Evolutionary conservation across 2,329 filamentous ascomycete genomes (phyloP).

Genomic region (Fusarium hainanense): DNA sequence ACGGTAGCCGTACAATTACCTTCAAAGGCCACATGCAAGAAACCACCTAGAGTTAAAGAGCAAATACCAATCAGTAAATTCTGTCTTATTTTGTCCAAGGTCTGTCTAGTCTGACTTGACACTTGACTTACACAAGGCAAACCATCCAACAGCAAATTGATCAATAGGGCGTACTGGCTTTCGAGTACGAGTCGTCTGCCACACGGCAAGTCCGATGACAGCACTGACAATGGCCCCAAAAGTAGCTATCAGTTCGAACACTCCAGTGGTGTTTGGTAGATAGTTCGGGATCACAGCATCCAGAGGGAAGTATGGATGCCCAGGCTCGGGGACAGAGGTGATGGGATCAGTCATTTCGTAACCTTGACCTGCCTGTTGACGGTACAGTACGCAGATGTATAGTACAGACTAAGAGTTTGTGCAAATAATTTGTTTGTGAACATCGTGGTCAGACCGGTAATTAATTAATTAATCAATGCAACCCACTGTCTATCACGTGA

Average conservation of each 20-base stretch:
- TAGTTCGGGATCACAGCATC: conserved; percentile 58
- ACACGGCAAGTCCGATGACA: conserved; percentile 50
- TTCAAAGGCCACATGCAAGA: conserved; percentile 85
- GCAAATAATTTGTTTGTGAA: background rate
- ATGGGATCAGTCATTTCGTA: conserved; percentile 7
- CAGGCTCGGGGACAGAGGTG: conserved; percentile 3
- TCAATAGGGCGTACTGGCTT: conserved; percentile 49
- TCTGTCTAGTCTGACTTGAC: background rate
- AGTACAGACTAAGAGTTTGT: background rate
- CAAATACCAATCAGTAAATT: background rate
- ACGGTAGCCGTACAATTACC: conserved; percentile 55
- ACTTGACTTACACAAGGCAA: conserved; percentile 60
- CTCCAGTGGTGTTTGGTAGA: conserved; percentile 56
- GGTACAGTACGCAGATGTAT: background rate
- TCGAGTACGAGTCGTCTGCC: conserved; percentile 38
- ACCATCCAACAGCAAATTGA: conserved; percentile 63
- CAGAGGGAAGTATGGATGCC: conserved; percentile 64
- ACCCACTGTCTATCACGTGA: conserved; percentile 23
- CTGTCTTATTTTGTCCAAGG: background rate
- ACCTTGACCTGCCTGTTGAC: background rate
- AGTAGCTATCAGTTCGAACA: conserved; percentile 52
- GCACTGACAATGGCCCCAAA: conserved; percentile 52
- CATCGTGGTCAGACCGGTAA: background rate
- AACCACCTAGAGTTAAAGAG: conserved; percentile 60
- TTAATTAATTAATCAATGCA: background rate